Evolutionary conservation across 768 basidiomycete species (phyloP), one percentile per base, ranked within the genome.

Genomic region (Lepiota subincarnata): DNA sequence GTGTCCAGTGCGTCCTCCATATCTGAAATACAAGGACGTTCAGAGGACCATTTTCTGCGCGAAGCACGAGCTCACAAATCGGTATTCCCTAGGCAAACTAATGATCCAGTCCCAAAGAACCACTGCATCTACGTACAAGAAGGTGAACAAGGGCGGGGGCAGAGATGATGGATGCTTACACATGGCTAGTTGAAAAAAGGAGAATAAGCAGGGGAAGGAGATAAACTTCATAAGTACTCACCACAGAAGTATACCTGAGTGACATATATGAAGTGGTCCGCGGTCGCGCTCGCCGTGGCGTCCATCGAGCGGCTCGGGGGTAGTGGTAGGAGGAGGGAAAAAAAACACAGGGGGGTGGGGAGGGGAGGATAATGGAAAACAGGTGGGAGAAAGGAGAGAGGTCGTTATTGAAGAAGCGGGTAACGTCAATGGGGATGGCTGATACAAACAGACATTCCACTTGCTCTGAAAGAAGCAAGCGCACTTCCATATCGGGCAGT

Each of bases 31-130:
- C 16, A 11, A 43, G 41, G 47, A 52, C 18, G 51, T 57, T 59
- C 57, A 65, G 55, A 59, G 57, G 59, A 44, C 55, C 49, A 37
- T 45, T 58, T 62, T 59, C 59, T 45, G 60, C 59, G 53, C 56
- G 49, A 50, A 41, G 57, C 40, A 48, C 31, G 50, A 45, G 70
- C 75, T 61, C 69, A 89, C 88, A 69, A 86, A 89, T 62, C 80
- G 79, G 73, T 82, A 89, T 68, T 90, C 89, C 70, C 86, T 76
- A 38, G 84, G 82, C 55, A 90, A 68, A 66, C 85, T 86, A 63
- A 87, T 83, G 64, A 87, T 73, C 89, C 89, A 91, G 73, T 91
- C 89, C 89, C 89, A 91, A 48, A 89, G 68, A 56, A 89, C 83
- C 46, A 91, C 83, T 53, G 88, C 85, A 68, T 91, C 89, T 90